A percentile compares a stretch with the other conserved stretches of the same genome.
Conservation (phyloP, 371 early-diverging fungal genomes). For the Choanephora cucurbitarum region DNA sequence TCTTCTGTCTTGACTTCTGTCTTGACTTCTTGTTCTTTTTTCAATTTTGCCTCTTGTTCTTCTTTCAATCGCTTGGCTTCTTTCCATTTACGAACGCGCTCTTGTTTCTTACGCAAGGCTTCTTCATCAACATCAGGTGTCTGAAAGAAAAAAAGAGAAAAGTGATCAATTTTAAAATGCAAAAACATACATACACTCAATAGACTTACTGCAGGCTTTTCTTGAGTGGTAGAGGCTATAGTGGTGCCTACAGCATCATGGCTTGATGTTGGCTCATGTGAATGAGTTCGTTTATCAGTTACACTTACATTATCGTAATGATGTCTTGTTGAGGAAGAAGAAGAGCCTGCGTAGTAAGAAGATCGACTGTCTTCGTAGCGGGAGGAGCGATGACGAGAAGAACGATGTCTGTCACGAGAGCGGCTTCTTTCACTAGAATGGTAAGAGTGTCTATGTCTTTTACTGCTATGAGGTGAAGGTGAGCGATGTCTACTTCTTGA, state of each 20-base stretch:
- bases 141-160: not conserved
- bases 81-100: conserved; percentile 75
- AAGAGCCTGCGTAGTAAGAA: conserved; percentile 17
- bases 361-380: conserved; percentile 29
- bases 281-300: conserved; percentile 40
- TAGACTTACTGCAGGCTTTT: conserved; percentile 15
- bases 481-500: conserved; percentile 43
- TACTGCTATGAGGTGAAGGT: conserved; percentile 44
- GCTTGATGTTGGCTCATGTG: conserved; percentile 42
- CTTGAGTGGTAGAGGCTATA: conserved; percentile 8
- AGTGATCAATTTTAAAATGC: too few relatives aligned
- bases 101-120: conserved; percentile 66
- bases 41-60: conserved; percentile 11
- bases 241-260: conserved; percentile 32
- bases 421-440: conserved; percentile 30
- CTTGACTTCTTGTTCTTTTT: conserved; percentile 9
- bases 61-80: conserved; percentile 57
- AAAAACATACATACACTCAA: not conserved
- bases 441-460: conserved; percentile 32
- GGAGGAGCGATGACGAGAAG: conserved; percentile 32
- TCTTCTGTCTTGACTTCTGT: too few relatives aligned
- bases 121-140: conserved; percentile 36
- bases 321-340: conserved; percentile 25
- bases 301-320: conserved; percentile 48
- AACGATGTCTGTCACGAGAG: conserved; percentile 39